Base-by-base conservation (phyloP, 2,329 filamentous ascomycete genomes). In the Ophiostoma triangulosporum region DNA sequence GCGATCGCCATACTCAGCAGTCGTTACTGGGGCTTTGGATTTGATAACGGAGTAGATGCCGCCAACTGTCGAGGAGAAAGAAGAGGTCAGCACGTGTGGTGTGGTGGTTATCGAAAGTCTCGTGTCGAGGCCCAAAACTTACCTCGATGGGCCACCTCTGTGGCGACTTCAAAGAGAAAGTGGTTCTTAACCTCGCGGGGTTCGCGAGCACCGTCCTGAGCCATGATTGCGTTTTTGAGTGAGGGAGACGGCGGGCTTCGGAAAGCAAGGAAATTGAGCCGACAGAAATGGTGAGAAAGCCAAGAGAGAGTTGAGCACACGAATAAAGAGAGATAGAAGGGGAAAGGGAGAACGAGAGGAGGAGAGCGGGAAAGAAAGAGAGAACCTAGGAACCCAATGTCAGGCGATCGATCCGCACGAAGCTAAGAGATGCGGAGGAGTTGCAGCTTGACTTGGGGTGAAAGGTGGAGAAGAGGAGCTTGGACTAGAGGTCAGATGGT, bases 21-120 rank as follows among this genome's bases (percentile, higher is more conserved):
- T 96, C 43, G 93, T 97, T 57, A 97, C 93, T 50, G 93, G 91
- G 35, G 93, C 91, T 71, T 98, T 98, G 57, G 93, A 98, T 71
- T 98, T 98, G 71, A 98, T 83, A 60, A 98, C 93, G 15, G 91
- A 97, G 76, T 98, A 98, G 72, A 98, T 98, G 63, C 93, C 93
- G 65, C 93, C 93, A 57, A 98, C 93, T 94, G 54, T 9, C 3
- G 24, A 29, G 15, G 22, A 50, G 50, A 32, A 33, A 48, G 35
- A 11, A 20, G n/a, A 17, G 3, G 43, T 46, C 24, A 46, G 43
- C 11, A 46, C 24, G 40, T 17, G 20, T 29, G 6, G 2, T 14
- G 3, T 20, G 14, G 7, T 17, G 43, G 27, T 11, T 26, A 52
- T 20, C 50, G 49, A 22, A 32, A 27, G 22, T 29, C 26, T 38